Base-by-base conservation (phyloP, 805 yeast species). In the Clavispora vitiphila region DNA sequence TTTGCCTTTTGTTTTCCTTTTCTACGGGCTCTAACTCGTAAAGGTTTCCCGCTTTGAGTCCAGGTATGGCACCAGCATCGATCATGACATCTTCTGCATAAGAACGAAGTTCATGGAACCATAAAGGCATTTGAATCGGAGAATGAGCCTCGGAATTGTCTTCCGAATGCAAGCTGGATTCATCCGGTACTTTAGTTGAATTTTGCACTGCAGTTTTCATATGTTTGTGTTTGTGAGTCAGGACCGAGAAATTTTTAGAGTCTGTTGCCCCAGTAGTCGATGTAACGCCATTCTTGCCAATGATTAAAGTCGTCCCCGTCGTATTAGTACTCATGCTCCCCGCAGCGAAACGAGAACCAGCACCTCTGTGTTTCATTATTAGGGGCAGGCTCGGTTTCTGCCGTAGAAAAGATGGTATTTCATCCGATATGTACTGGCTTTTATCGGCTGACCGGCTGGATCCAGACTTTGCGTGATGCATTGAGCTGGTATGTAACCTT, bases 21-120 rank as follows among this genome's bases (percentile, higher is more conserved):
- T 25, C 25, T 22, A 74, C 68, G 23, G 81, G 72, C 47, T 69
- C 75, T 34, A 85, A 53, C 58, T 87, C 95, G 18, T 87, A 90
- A 7, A 86, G 62, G 54, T 84, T 86, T 14, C 95, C 96, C n/a
- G 72, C 79, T 40, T 68, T 67, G 1, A 86, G 76, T 1, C 83
- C 84, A 0, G 86, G 83, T 0, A 86, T 49, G 3, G 77, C 64
- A 0, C 67, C 54, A 15, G 80, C 61, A 54, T 87, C 90, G 1
- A 89, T 54, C 35, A 83, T 58, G 2, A 89, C 85, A 27, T 77
- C 78, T 27, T 80, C 81, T 1, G 65, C 34, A 1, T 81, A 77
- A 0, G 74, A 67, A 19, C 86, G 63, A 4, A 76, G 51, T 47
- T 89, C 96, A 55, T 90, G 97, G 51, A 86, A 74, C 71, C 80